phyloP scores from a whole-genome alignment of 345 rosid species.

The Sisymbrium altissimum region DNA sequence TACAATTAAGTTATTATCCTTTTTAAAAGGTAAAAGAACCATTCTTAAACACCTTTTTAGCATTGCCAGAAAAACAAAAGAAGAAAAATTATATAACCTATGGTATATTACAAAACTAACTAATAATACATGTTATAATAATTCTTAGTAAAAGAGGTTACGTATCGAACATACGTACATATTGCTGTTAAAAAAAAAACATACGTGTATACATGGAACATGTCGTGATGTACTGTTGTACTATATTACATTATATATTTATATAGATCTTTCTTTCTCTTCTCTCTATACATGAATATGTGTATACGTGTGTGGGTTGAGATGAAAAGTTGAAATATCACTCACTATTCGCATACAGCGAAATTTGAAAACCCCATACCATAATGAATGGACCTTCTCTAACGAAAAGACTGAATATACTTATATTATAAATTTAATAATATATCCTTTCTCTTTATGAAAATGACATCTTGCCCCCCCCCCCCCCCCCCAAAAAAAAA shows the following conservation, averaged over 20 bases:
- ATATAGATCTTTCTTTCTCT: not conserved
- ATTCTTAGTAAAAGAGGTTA: not conserved
- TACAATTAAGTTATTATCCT: too few relatives aligned
- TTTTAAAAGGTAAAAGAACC: too few relatives aligned
- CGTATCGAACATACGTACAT: not conserved
- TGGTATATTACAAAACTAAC: too few relatives aligned
- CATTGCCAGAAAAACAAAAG: too few relatives aligned
- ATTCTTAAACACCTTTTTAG: too few relatives aligned
- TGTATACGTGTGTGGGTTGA: conserved; percentile 21
- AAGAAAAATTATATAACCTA: too few relatives aligned
- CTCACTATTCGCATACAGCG: conserved; percentile 8
- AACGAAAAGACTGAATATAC: conserved; percentile 32
- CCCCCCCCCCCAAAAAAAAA: too few relatives aligned
- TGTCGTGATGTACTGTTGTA: not conserved
- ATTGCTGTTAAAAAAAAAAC: too few relatives aligned
- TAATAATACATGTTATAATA: too few relatives aligned
- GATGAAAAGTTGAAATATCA: conserved; percentile 4
- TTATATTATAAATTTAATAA: not conserved
- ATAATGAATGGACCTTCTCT: conserved; percentile 26
- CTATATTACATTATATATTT: not conserved
- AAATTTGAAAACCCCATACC: conserved; percentile 23
- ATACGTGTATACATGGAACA: not conserved
- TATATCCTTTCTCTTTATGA: conserved; percentile 2
- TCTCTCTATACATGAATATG: not conserved
- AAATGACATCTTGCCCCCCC: conserved; percentile 17